Base-by-base conservation (phyloP, 352 stramenopile genomes). In the Pythium pectinolyticum region DNA sequence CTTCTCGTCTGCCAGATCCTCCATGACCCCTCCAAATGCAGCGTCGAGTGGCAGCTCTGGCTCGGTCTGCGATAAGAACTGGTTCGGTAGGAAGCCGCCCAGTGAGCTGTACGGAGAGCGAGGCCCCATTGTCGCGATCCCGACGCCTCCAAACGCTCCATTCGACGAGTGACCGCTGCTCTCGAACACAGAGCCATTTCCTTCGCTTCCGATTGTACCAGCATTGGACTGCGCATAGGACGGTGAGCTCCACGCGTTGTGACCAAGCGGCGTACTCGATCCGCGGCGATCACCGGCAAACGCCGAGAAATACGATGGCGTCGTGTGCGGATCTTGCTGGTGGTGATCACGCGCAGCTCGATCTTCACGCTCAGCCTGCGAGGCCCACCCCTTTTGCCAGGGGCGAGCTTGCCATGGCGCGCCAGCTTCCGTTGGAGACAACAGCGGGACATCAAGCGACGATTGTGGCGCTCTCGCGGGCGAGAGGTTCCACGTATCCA, bases 401-500 rank as follows among this genome's bases (percentile, higher is more conserved):
- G 67, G 57, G 20, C 61, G 55, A 17, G 50, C 34, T 31, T 73
- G 59, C 66, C 66, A 73, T 22, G 66, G 30, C 0, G 39, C 47
- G n/a, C 49, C 32, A 3, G 75, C 63, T n/a, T 89, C 61, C 5
- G 69, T 78, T 35, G 77, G 65, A 2, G 70, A 78, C 2, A 83
- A 52, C 37, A 78, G 70, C 30, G 83, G 74, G n/a, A 78, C 54
- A 19, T 88, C 72, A 9, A 70, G 63, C 1, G 63, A 67, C 12
- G 72, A 63, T 27, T 83, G 80, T 6, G 82, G 75, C 12, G 75
- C 66, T 24, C 69, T 66, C 15, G 74, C 80, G 51, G 81, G 80
- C 45, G 84, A 91, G 25, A 93, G 40, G 39, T 88, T 90, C 84
- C 84, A 93, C 46, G 90, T 82, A 61, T 93, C 84, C 40, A 91